These are phyloP conservation scores for Fusarium phyllophilum DNA, from an alignment of 2,329 filamentous ascomycete genomes.

Conservation along the genomic window DNA sequence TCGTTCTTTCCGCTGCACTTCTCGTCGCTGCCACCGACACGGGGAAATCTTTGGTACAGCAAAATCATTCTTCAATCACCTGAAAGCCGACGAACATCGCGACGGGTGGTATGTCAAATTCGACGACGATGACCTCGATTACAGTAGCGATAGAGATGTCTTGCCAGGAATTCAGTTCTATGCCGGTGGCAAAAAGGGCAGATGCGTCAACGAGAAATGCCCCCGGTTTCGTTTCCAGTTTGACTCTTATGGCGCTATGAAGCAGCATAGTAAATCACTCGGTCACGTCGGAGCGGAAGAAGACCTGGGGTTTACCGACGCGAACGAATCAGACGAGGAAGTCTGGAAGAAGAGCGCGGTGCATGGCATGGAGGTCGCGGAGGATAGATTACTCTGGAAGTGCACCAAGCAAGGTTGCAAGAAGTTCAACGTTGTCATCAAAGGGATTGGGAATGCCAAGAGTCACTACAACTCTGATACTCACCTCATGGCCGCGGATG, in stretches of 20 bases:
- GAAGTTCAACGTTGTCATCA: slow-evolving; percentile 1
- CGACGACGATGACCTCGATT: neutral
- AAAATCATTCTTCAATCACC: slow-evolving; percentile 17
- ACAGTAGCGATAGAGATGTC: neutral
- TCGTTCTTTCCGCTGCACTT: slow-evolving; percentile 25
- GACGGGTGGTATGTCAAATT: neutral
- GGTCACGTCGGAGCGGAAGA: neutral
- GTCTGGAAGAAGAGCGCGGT: slow-evolving; percentile 10
- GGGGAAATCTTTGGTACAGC: slow-evolving; percentile 13
- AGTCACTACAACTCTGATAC: slow-evolving; percentile 2
- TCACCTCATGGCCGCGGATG: slow-evolving; percentile 3
- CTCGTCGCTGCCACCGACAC: slow-evolving; percentile 7
- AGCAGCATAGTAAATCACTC: slow-evolving; percentile 12
- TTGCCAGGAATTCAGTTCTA: slow-evolving; percentile 15
- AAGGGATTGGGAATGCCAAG: neutral
- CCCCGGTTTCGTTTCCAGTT: slow-evolving; percentile 5
- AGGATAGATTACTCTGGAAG: slow-evolving; percentile 5
- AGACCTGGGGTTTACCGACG: neutral
- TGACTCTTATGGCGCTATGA: neutral
- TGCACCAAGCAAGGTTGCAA: slow-evolving; percentile 24
- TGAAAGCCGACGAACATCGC: slow-evolving; percentile 12
- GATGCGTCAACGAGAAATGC: slow-evolving; percentile 17
- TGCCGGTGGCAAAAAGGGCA: neutral
- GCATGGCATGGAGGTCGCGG: slow-evolving; percentile 12
- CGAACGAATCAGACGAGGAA: neutral